Conservation (phyloP, 805 yeast genomes). For the Priceomyces medius region DNA sequence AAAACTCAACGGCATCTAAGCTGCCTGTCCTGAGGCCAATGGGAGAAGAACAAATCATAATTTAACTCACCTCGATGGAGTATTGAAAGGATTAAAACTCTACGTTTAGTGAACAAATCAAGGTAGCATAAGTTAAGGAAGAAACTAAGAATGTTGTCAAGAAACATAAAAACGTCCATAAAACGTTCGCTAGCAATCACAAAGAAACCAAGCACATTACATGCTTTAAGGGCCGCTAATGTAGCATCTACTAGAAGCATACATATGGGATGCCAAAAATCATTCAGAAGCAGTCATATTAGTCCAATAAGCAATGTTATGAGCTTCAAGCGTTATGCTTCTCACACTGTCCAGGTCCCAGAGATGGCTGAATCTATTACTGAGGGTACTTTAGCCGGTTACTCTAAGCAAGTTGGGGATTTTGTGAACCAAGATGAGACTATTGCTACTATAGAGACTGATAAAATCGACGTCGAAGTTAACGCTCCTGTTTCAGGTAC, state of each 20-base stretch:
- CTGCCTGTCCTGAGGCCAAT: constrained; percentile 1
- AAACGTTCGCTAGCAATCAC: constrained; percentile 25
- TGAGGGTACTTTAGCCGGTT: constrained; percentile 84
- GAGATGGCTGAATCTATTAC: constrained; percentile 98
- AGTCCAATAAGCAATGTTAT: constrained; percentile 16
- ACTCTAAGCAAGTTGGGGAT: constrained; percentile 78
- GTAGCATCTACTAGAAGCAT: constrained; percentile 20
- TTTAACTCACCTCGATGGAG: neutral
- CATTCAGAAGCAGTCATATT: constrained; percentile 6
- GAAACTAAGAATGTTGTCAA: constrained; percentile 28
- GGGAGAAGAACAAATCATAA: constrained; percentile 7
- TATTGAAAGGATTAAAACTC: neutral
- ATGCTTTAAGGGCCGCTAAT: constrained; percentile 12
- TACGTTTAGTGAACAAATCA: neutral
- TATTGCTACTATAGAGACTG: constrained; percentile 96
- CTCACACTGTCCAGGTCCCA: constrained; percentile 77
- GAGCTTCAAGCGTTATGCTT: constrained; percentile 37
- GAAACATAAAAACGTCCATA: constrained; percentile 28
- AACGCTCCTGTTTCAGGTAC: constrained; percentile 93
- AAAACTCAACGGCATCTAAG: constrained; percentile 1
- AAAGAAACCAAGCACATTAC: constrained; percentile 10
- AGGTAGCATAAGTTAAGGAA: neutral
- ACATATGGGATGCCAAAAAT: constrained; percentile 9
- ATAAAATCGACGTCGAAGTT: constrained; percentile 96
- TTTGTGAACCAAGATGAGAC: constrained; percentile 83